These are phyloP conservation scores for Beta corolliflora DNA, from an alignment of 179 eudicot genomes.

Conservation along the genomic window DNA sequence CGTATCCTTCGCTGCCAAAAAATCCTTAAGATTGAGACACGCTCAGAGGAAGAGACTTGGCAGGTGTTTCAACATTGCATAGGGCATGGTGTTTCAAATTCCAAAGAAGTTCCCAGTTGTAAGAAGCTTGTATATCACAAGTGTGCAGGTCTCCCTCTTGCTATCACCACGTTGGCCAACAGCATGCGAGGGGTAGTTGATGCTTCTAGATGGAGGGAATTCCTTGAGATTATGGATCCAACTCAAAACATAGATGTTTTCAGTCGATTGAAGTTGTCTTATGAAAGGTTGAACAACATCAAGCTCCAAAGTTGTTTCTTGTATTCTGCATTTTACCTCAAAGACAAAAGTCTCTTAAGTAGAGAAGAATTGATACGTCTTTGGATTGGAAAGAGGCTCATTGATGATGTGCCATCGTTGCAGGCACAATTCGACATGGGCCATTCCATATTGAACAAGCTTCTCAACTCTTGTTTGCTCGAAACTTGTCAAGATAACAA, in stretches of 20 bases:
- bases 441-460: conserved; percentile 26
- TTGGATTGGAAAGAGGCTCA: conserved; percentile 23
- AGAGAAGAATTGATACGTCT: conserved; percentile 16
- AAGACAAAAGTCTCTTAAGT: conserved; percentile 5
- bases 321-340: conserved; percentile 17
- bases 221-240: background rate
- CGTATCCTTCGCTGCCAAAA: conserved; percentile 22
- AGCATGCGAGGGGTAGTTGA: conserved; percentile 6
- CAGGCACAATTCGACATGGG: conserved; percentile 25
- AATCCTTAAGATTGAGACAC: conserved; percentile 19
- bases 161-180: conserved; percentile 16
- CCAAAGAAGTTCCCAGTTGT: background rate
- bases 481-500: conserved; percentile 11
- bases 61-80: conserved; percentile 8
- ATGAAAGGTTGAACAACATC: conserved; percentile 6
- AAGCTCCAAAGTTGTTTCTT: conserved; percentile 22
- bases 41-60: conserved; percentile 20
- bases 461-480: conserved; percentile 26
- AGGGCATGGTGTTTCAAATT: background rate
- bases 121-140: conserved; percentile 6
- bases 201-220: conserved; percentile 10
- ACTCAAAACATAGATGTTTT: background rate
- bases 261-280: conserved; percentile 8
- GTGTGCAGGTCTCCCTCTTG: conserved; percentile 30
- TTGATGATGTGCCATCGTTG: conserved; percentile 20